Evolutionary conservation across 768 basidiomycete genomes (phyloP).

Genomic region (Gloeopeniophorella convolvens): DNA sequence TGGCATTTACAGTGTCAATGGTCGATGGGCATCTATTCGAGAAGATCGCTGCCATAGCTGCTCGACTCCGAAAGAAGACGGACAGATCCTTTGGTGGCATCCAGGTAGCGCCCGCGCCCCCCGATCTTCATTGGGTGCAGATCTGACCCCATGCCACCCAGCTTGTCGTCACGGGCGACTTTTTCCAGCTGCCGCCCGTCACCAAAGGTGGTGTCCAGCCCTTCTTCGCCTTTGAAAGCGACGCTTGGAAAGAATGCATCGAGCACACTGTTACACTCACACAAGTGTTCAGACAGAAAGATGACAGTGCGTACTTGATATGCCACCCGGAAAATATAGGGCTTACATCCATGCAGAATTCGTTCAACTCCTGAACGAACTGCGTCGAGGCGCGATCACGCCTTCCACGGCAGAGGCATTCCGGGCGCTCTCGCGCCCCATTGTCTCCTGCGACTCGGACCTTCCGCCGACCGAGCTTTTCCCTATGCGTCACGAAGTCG

Average conservation of each 20-base stretch:
- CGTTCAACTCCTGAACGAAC: slow-evolving; percentile 68
- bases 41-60: slow-evolving; percentile 48
- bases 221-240: slow-evolving; percentile 63
- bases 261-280: slow-evolving; percentile 57
- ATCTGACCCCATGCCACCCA: slow-evolving; percentile 23
- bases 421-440: slow-evolving; percentile 37
- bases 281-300: slow-evolving; percentile 73
- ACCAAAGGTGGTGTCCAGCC: slow-evolving; percentile 36
- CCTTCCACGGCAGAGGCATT: slow-evolving; percentile 41
- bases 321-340: too few species aligned
- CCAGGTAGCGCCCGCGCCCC: slow-evolving; percentile 34
- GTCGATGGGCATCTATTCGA: slow-evolving; percentile 58
- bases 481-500: slow-evolving; percentile 64
- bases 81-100: slow-evolving; percentile 58
- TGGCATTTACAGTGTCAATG: slow-evolving; percentile 58
- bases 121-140: slow-evolving; percentile 23
- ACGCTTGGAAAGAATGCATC: slow-evolving; percentile 50
- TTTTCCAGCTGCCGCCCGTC: slow-evolving; percentile 60
- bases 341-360: too few species aligned
- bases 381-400: slow-evolving; percentile 56
- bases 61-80: slow-evolving; percentile 42
- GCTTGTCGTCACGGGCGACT: slow-evolving; percentile 58
- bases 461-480: slow-evolving; percentile 49
- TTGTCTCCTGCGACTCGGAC: slow-evolving; percentile 26
- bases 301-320: slow-evolving; percentile 52